Evolutionary conservation across 2,329 filamentous ascomycete species (phyloP), one percentile per base, ranked within the genome.

Genomic region (Aspergillus sp.): DNA sequence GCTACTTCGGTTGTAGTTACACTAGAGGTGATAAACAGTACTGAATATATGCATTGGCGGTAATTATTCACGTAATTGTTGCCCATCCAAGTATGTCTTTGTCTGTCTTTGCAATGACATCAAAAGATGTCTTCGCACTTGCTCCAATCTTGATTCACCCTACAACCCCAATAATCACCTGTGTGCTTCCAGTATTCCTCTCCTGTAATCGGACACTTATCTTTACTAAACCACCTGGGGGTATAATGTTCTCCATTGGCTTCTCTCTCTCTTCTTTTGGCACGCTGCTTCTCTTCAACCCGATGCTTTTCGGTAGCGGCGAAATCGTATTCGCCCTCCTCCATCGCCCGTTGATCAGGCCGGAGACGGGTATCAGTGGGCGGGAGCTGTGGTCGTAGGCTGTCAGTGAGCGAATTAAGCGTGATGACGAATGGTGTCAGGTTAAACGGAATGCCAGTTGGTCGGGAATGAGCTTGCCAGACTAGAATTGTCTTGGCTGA

Each of bases 331-430:
- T 93, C 86, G n/a, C 93, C 95, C 61, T 98, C 93, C 73, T 99
- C 95, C 95, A 99, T 99, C 2, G 95, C 95, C 11, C 95, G 84
- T 78, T 99, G 95, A 74, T 99, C 95, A 0, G 95, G 93, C 30
- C 95, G 84, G 33, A 96, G 80, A n/a, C 95, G 84, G 1, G 93
- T 96, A 73, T 99, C 95, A 0, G 95, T 99, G 0, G 95, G 95
- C 39, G 95, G 90, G 15, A 99, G 79, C 77, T 89, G 86, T 4
- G 88, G 85, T 51, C 78, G 80, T 17, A 99, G 82, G n/a, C 84
- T 80, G n/a, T 96, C 90, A 54, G 93, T 89, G 50, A 97, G 82
- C 64, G 93, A 91, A 76, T 99, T 99, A 63, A 99, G 88, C 0
- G 93, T 96, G 58, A 99, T 83, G 13, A 93, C 95, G 70, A 99